Percentiles rank a stretch among this genome's conserved stretches.
phyloP scores from a whole-genome alignment of 1,284 basidiomycete genomes.

The Cryptococcus hybrid region DNA sequence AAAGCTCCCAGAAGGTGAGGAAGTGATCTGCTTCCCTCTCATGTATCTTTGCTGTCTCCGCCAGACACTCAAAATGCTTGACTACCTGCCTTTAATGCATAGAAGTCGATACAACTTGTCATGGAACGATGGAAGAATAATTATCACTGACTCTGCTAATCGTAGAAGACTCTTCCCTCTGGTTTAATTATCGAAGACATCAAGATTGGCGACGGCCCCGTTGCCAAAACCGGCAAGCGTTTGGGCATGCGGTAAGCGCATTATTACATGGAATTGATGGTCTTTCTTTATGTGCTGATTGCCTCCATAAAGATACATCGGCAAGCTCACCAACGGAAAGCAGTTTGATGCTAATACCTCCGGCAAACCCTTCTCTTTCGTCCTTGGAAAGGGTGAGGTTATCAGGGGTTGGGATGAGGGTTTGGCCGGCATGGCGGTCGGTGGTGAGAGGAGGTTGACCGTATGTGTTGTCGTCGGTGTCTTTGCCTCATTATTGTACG shows the following conservation, averaged over 20 bases:
- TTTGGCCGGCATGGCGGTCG: slow-evolving; percentile 85
- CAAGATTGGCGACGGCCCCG: slow-evolving; percentile 74
- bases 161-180: slow-evolving; percentile 58
- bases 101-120: not conserved
- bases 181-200: slow-evolving; percentile 78
- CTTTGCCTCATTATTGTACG: not conserved
- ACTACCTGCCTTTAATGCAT: not conserved
- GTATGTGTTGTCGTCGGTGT: slow-evolving; percentile 55
- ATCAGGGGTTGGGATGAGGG: slow-evolving; percentile 97
- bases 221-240: slow-evolving; percentile 80
- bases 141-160: slow-evolving; percentile 3
- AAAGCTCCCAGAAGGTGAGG: slow-evolving; percentile 44
- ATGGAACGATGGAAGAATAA: not conserved
- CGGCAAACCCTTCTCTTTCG: slow-evolving; percentile 88
- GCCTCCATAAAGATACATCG: slow-evolving; percentile 39
- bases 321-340: slow-evolving; percentile 77
- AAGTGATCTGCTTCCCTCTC: slow-evolving; percentile 20
- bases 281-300: not conserved
- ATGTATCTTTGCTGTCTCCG: not conserved
- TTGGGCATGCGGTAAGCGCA: slow-evolving; percentile 70
- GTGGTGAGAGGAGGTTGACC: slow-evolving; percentile 80
- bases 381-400: slow-evolving; percentile 82
- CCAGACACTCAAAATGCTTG: too few species aligned
- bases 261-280: not conserved
- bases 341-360: slow-evolving; percentile 85